These are phyloP conservation scores for Purshia tridentata DNA, from an alignment of 306 rosid species.

Conservation along the genomic window DNA sequence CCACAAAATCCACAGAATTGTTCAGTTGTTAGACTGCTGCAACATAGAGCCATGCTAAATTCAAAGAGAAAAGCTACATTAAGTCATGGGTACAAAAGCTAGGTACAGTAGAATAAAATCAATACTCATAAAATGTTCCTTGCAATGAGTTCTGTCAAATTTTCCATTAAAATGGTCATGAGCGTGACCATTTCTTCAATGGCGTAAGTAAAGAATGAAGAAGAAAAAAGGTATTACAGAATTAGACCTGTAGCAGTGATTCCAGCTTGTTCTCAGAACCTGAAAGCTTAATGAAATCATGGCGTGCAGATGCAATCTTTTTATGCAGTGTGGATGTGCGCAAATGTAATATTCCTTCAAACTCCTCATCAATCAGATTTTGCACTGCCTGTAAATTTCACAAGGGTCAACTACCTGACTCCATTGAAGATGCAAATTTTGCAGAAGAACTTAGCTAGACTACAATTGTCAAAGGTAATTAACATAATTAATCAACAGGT, in stretches of 20 bases:
- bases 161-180: too few relatives aligned
- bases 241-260: conserved; percentile 77
- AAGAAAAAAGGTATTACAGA: conserved; percentile 1
- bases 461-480: not conserved
- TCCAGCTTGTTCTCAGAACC: conserved; percentile 97
- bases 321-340: conserved; percentile 89
- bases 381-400: conserved; percentile 77
- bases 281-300: conserved; percentile 84
- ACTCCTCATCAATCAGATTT: conserved; percentile 83
- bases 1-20: conserved; percentile 3
- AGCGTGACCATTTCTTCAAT: too few relatives aligned
- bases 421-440: conserved; percentile 2
- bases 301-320: conserved; percentile 86
- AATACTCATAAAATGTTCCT: not conserved
- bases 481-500: not conserved
- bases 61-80: not conserved
- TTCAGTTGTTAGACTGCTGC: conserved; percentile 4
- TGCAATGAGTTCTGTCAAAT: too few relatives aligned
- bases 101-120: not conserved
- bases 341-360: conserved; percentile 85
- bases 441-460: conserved; percentile 17
- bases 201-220: conserved; percentile 5
- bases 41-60: not conserved
- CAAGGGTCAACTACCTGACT: conserved; percentile 22
- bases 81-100: not conserved